A percentile compares a stretch with the other conserved stretches of the same genome.
Evolutionary conservation across 768 basidiomycete species (phyloP).

Genomic region (Scleroderma citrinum): DNA sequence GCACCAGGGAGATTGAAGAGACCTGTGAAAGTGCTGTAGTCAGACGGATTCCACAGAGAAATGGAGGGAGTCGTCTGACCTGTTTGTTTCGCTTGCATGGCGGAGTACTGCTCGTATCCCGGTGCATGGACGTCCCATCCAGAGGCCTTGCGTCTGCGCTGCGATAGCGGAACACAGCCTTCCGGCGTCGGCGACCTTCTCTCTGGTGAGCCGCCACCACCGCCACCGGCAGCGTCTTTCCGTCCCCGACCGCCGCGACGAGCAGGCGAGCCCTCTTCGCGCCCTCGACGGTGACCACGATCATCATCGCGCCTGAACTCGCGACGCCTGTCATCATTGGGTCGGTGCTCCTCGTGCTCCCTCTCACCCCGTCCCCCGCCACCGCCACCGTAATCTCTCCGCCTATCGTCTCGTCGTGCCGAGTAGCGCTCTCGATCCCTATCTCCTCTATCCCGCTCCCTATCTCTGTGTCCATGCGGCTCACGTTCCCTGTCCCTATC

Average conservation of each 20-base stretch:
- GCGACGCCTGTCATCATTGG: constrained; percentile 48
- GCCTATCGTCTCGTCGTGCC: constrained; percentile 44
- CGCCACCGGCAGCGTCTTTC: constrained; percentile 47
- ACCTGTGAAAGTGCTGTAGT: constrained; percentile 42
- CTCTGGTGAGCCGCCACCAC: constrained; percentile 46
- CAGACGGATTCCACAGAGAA: constrained; percentile 2
- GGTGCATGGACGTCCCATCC: constrained; percentile 97
- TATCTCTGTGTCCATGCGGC: constrained; percentile 35
- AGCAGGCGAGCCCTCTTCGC: constrained; percentile 35
- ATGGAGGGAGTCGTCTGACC: constrained; percentile 41
- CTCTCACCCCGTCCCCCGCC: constrained; percentile 14
- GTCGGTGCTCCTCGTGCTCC: constrained; percentile 42
- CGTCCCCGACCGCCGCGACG: constrained; percentile 39
- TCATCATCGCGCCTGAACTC: constrained; percentile 42
- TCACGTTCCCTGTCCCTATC: constrained; percentile 36
- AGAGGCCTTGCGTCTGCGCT: constrained; percentile 83
- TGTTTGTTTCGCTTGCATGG: constrained; percentile 97
- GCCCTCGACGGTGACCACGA: constrained; percentile 21
- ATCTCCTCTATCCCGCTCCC: constrained; percentile 26
- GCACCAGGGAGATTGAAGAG: constrained; percentile 95
- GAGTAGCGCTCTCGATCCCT: constrained; percentile 33
- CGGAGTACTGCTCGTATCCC: constrained; percentile 91
- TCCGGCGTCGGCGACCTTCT: constrained; percentile 88
- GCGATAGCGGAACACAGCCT: constrained; percentile 72
- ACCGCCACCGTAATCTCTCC: constrained; percentile 43